Base-by-base conservation (phyloP, 2,329 filamentous ascomycete species). In the Fusarium bactridioides region DNA sequence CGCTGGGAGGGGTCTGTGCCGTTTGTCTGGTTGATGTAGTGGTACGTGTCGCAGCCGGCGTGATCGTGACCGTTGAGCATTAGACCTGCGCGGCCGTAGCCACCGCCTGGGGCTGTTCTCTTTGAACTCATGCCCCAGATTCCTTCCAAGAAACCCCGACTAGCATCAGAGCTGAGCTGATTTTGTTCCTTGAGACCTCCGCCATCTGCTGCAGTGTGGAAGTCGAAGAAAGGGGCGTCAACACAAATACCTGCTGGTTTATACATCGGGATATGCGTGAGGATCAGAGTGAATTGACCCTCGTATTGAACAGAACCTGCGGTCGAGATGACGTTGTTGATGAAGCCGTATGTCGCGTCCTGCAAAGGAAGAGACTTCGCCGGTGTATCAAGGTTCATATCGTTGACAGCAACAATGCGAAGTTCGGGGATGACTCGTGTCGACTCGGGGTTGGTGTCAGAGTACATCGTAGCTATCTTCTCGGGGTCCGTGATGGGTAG, bases 51-150 rank as follows among this genome's bases (percentile, higher is more conserved):
- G 79, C 96, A 99, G 11, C 96, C 96, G 74, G 93, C 93, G 80
- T 99, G 96, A 78, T 99, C 96, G 79, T 99, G 96, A 0, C 96
- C 96, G 54, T 95, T 98, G 43, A 99, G 83, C 31, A 99, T 90
- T 10, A 98, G 83, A 2, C 95, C 95, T 13, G 85, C 87, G 21
- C 94, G 86, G 4, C 94, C 94, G 57, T 83, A 83, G 2, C 94
- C 94, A 16, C 82, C 79, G 1, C 85, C 90, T 2, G 89, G 84
- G 0, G 89, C 92, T 35, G 83, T 80, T 3, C 83, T 76, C 70
- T 93, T 87, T 10, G 88, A 89, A 76, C 86, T 93, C 82, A 96
- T 90, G 16, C 94, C 94, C 73, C 94, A 95, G 5, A 98, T 88
- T 4, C 94, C 93, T 80, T 97, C 91, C 3, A 98, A 83, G n/a